phyloP scores from a whole-genome alignment of 1,139 yeast species.

The Hansenula sp. region DNA sequence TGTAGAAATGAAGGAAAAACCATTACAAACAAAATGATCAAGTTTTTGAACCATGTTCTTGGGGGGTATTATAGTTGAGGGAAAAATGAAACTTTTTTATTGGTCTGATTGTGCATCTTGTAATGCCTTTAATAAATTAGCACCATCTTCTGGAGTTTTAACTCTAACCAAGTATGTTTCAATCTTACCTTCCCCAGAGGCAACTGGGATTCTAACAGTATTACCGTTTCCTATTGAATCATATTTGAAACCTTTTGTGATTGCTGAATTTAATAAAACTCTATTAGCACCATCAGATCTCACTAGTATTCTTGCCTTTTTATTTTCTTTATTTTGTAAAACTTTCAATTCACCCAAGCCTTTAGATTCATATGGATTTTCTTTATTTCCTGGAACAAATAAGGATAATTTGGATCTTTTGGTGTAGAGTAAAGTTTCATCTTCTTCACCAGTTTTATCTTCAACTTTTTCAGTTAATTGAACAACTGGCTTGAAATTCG shows the following conservation, averaged over 20 bases:
- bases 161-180: conserved; percentile 70
- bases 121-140: conserved; percentile 51
- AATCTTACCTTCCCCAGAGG: conserved; percentile 41
- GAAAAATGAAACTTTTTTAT: no score
- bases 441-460: conserved; percentile 80
- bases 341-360: conserved; percentile 86
- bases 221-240: conserved; percentile 50
- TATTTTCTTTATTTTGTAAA: conserved; percentile 49
- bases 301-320: conserved; percentile 68
- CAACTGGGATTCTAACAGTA: conserved; percentile 53
- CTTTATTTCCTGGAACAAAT: conserved; percentile 46
- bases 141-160: conserved; percentile 69
- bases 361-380: conserved; percentile 48
- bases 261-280: conserved; percentile 64
- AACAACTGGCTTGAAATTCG: conserved; percentile 43
- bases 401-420: conserved; percentile 73
- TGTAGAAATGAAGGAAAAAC: no score
- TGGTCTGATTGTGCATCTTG: conserved; percentile 34
- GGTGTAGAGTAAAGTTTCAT: conserved; percentile 60
- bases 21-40: no score
- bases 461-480: conserved; percentile 43
- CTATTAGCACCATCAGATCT: conserved; percentile 89
- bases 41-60: no score
- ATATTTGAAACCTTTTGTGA: conserved; percentile 51
- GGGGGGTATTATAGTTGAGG: no score